phyloP scores from a whole-genome alignment of 192 early-diverging fungal genomes.

The Gonapodya prolifera region DNA sequence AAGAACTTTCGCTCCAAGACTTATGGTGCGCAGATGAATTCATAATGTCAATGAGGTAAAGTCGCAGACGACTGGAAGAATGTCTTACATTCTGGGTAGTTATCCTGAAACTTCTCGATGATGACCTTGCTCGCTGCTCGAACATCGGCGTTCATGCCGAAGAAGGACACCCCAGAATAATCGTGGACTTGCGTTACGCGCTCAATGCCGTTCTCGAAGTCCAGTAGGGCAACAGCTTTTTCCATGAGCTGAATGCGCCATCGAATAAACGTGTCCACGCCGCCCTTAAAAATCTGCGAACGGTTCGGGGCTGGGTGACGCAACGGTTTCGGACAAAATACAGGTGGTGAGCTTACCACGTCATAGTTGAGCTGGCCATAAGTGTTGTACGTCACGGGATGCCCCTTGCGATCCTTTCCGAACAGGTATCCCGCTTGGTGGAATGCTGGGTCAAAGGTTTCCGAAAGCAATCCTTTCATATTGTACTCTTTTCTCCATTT shows the following conservation, averaged over 20 bases:
- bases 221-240: constrained; percentile 17
- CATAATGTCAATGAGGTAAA: neutral
- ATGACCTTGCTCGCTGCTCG: constrained; percentile 21
- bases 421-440: constrained; percentile 9
- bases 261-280: constrained; percentile 15
- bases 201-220: constrained; percentile 8
- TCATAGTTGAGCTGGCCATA: constrained; percentile 8
- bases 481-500: constrained; percentile 23
- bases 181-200: constrained; percentile 11
- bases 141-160: constrained; percentile 10
- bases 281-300: constrained; percentile 9
- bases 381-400: constrained; percentile 20
- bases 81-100: constrained; percentile 21
- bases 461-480: constrained; percentile 4
- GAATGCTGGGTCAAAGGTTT: constrained; percentile 11
- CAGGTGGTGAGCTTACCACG: neutral
- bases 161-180: constrained; percentile 14
- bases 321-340: constrained; percentile 2
- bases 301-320: constrained; percentile 5
- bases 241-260: constrained; percentile 24
- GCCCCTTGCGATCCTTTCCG: constrained; percentile 12
- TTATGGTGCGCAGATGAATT: neutral
- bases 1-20: constrained; percentile 21
- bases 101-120: constrained; percentile 18
- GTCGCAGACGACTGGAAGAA: too few species aligned